Percentiles rank a stretch among this genome's conserved stretches.
These are phyloP conservation scores for Salix arbutifolia DNA, from an alignment of 345 rosid genomes.

Conservation along the genomic window DNA sequence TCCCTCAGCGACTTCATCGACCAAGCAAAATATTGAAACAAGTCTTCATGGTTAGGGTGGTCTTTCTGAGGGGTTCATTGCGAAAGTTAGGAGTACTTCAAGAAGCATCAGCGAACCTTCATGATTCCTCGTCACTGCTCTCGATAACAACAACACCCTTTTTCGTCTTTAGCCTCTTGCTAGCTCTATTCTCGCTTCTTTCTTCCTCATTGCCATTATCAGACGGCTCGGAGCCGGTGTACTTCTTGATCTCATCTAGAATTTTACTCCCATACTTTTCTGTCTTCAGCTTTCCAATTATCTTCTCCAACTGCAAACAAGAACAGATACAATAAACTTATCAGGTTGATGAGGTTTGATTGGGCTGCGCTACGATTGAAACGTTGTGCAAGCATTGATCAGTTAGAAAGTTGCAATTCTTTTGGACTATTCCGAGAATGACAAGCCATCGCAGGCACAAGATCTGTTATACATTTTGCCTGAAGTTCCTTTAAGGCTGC, in stretches of 20 bases:
- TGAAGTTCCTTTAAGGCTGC: too few relatives aligned
- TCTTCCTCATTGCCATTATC: slow-evolving; percentile 29
- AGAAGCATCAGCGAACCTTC: neutral
- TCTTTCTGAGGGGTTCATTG: too few relatives aligned
- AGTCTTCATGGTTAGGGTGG: too few relatives aligned
- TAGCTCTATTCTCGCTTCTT: slow-evolving; percentile 26
- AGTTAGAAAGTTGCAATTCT: neutral
- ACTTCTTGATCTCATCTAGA: slow-evolving; percentile 56
- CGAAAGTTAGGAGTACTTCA: too few relatives aligned
- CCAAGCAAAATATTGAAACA: too few relatives aligned
- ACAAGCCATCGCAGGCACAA: too few relatives aligned
- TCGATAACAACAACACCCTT: slow-evolving; percentile 47
- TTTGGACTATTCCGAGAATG: neutral
- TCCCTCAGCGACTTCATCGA: too few relatives aligned
- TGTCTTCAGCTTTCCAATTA: slow-evolving; percentile 78
- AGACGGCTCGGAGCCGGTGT: slow-evolving; percentile 7
- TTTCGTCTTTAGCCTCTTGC: slow-evolving; percentile 57
- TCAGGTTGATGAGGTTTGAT: neutral
- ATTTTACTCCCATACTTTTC: slow-evolving; percentile 68
- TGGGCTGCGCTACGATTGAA: neutral
- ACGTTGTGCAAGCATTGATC: neutral
- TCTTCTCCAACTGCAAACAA: slow-evolving; percentile 71
- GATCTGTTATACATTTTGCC: too few relatives aligned
- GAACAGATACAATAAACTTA: neutral
- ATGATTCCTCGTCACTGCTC: slow-evolving; percentile 46